These are phyloP conservation scores for Syzygium malaccense DNA, from an alignment of 441 rosid species.

Conservation along the genomic window DNA sequence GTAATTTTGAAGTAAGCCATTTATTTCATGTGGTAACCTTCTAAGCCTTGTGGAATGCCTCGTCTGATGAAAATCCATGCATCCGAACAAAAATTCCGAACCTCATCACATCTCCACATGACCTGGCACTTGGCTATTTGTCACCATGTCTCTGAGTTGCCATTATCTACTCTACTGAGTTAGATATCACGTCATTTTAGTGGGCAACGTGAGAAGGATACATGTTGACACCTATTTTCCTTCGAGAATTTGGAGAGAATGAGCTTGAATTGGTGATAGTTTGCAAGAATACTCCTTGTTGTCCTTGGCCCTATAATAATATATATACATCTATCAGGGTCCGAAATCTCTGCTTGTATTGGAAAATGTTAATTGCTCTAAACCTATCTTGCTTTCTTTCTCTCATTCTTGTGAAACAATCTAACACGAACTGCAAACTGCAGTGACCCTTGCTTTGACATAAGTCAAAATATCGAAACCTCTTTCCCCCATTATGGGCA, in stretches of 20 bases:
- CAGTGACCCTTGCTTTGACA: conserved; percentile 23
- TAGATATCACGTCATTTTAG: not conserved
- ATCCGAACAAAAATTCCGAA: not conserved
- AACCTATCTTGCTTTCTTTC: not conserved
- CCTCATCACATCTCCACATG: not conserved
- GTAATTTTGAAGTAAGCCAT: not conserved
- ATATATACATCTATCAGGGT: not conserved
- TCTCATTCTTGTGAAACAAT: conserved; percentile 5
- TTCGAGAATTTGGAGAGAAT: not conserved
- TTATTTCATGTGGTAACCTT: not conserved
- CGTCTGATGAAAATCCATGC: not conserved
- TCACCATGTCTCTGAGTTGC: not conserved
- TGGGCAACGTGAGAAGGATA: not conserved
- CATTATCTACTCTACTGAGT: not conserved
- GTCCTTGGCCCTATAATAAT: not conserved
- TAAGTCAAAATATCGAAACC: conserved; percentile 31
- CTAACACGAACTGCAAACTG: not conserved
- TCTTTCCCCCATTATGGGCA: conserved; percentile 80
- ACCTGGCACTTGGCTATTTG: not conserved
- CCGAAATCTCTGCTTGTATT: not conserved
- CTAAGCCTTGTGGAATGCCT: not conserved
- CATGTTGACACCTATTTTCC: not conserved
- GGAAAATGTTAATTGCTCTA: not conserved
- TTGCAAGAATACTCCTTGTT: not conserved
- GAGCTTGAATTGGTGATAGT: not conserved